Evolutionary conservation across 495 filamentous ascomycete species (phyloP), one percentile per base, ranked within the genome.

Genomic region (Ramalina intermedia): DNA sequence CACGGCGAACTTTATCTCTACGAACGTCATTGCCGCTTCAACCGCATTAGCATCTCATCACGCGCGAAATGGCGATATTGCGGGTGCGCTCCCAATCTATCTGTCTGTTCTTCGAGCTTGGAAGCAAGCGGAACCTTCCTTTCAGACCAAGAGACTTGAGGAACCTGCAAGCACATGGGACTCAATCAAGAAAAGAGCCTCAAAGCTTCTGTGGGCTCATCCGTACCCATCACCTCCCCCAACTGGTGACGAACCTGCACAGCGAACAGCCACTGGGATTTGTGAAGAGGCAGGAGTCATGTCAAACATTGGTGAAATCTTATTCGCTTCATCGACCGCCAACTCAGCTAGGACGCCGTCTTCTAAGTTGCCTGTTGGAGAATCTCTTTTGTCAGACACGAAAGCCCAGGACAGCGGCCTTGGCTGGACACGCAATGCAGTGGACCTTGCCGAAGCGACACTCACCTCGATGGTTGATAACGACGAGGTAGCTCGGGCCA

Each of bases 221-320:
- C 62, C 71, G 39, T 90, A 82, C 59, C 87, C 88, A 0, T 59
- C 74, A 0, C 72, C 81, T 0, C 79, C 76, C 0, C 65, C 72
- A 8, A 76, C 82, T 24, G 87, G 87, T 26, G 73, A 83, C 41
- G 62, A 72, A 14, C 73, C 81, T 0, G 78, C 85, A 0, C 46
- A 69, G 3, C 80, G 82, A 33, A 73, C 74, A 27, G 48, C 72
- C 0, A 65, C 67, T 23, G 79, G 83, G 46, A 64, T 72, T 26
- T 95, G 91, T 70, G 82, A 87, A 44, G 86, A 94, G 61, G 87
- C 87, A 3, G 84, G 74, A 6, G 65, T 95, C 3, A 84, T 88
- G 79, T 73, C 83, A 17, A 87, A 94, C 63, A 87, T 98, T 49
- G 93, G 90, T 47, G 91, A 98, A 68, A 88, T 96, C 52, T 64